phyloP scores from a whole-genome alignment of 176 grass and related monocot genomes.

The Lolium multiflorum region DNA sequence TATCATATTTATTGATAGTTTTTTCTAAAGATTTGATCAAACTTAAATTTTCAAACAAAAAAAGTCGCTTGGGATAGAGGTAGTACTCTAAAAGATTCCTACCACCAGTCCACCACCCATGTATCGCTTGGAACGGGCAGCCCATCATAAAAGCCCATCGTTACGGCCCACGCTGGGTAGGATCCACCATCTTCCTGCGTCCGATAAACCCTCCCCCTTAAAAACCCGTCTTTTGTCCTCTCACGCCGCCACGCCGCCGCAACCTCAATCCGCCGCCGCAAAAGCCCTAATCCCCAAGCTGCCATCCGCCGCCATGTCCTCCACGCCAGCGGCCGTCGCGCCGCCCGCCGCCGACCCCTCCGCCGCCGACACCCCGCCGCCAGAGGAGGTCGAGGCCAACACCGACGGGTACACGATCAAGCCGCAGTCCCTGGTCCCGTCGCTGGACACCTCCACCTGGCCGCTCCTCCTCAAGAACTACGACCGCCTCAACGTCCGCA shows the following conservation, averaged over 20 bases:
- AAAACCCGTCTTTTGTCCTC: no score
- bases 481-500: slow-evolving; percentile 81
- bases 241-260: no score
- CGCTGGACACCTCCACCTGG: slow-evolving; percentile 73
- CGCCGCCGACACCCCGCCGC: neutral
- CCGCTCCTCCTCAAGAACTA: slow-evolving; percentile 88
- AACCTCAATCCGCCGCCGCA: neutral
- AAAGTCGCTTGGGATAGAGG: no score
- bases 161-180: neutral
- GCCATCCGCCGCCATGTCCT: neutral
- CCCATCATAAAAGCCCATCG: neutral
- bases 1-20: no score
- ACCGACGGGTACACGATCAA: slow-evolving; percentile 76
- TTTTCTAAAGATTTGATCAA: no score
- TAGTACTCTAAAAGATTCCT: no score
- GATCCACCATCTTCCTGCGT: neutral
- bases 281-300: neutral
- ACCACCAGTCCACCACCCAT: no score
- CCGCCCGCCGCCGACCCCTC: neutral
- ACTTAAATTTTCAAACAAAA: no score
- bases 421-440: slow-evolving; percentile 52
- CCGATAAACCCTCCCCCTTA: neutral
- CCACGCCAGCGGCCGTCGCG: neutral
- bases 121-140: neutral
- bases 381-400: slow-evolving; percentile 37